These are phyloP conservation scores for Trichoderma afroharzianum DNA, from an alignment of 2,329 filamentous ascomycete genomes.

Conservation along the genomic window DNA sequence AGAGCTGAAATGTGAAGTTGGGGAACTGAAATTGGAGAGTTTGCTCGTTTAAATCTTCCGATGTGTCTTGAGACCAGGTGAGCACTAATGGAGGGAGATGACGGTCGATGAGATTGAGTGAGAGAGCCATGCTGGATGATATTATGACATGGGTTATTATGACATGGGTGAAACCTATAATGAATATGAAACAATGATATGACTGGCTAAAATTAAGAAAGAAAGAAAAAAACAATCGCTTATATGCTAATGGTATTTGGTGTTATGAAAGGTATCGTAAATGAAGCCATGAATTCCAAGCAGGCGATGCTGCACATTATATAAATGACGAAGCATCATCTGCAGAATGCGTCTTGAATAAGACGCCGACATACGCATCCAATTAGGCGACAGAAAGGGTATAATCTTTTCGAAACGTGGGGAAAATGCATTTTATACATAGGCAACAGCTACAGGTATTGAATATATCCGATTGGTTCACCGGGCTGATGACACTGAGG, in stretches of 20 bases:
- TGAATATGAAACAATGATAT: accelerated
- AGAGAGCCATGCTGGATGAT: background rate
- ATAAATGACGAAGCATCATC: background rate
- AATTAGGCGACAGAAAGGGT: background rate
- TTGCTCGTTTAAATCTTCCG: background rate
- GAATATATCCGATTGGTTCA: background rate
- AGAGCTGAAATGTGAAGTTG: background rate
- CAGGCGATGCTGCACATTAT: background rate
- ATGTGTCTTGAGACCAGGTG: background rate
- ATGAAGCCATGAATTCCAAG: background rate
- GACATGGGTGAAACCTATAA: background rate
- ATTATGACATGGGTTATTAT: background rate
- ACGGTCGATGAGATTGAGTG: background rate
- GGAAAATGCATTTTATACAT: background rate
- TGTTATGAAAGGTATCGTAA: background rate
- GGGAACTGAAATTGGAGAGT: background rate
- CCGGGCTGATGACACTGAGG: background rate
- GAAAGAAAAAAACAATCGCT: background rate
- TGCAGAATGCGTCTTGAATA: background rate
- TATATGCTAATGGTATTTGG: background rate
- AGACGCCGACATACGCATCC: background rate
- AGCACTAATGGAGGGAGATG: background rate
- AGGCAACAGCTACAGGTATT: background rate
- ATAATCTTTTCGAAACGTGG: background rate
- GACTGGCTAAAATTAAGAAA: accelerated